phyloP scores from a whole-genome alignment of 2,329 filamentous ascomycete species.

The Fusarium sp. region DNA sequence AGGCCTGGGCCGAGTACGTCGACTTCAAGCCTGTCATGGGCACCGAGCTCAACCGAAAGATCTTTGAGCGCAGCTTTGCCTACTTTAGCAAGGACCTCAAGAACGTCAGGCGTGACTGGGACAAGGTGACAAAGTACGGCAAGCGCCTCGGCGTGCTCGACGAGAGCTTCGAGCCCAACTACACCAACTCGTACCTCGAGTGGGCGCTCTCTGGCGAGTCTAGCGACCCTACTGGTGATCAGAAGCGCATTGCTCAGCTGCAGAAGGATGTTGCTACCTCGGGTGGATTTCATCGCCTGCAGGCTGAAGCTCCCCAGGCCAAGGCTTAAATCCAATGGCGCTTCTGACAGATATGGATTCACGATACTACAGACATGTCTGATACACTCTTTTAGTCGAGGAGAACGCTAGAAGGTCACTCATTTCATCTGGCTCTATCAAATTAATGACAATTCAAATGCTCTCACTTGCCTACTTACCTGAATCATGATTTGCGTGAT shows the following conservation, averaged over 20 bases:
- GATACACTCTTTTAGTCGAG: constrained; percentile 27
- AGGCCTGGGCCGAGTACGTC: constrained; percentile 75
- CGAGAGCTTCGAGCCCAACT: constrained; percentile 74
- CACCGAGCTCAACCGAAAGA: constrained; percentile 76
- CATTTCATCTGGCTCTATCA: constrained; percentile 11
- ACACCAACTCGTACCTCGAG: constrained; percentile 76
- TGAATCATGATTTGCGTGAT: neutral
- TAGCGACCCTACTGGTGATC: constrained; percentile 74
- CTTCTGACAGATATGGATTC: neutral
- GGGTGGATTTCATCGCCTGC: constrained; percentile 71
- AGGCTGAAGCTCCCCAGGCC: constrained; percentile 30
- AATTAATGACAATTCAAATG: constrained; percentile 21
- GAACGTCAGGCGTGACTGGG: constrained; percentile 80
- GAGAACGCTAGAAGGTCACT: constrained; percentile 20
- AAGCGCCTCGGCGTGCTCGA: constrained; percentile 76
- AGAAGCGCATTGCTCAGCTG: constrained; percentile 77
- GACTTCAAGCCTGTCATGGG: constrained; percentile 79
- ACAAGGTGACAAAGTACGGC: constrained; percentile 80
- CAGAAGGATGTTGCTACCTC: constrained; percentile 73
- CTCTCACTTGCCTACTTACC: neutral
- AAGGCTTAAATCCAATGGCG: constrained; percentile 27
- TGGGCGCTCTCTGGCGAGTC: constrained; percentile 75
- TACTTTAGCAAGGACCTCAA: constrained; percentile 80
- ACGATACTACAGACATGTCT: constrained; percentile 16
- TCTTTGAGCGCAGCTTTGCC: constrained; percentile 81